Evolutionary conservation across 768 basidiomycete species (phyloP).

Genomic region (Candolleomyces efflorescens): DNA sequence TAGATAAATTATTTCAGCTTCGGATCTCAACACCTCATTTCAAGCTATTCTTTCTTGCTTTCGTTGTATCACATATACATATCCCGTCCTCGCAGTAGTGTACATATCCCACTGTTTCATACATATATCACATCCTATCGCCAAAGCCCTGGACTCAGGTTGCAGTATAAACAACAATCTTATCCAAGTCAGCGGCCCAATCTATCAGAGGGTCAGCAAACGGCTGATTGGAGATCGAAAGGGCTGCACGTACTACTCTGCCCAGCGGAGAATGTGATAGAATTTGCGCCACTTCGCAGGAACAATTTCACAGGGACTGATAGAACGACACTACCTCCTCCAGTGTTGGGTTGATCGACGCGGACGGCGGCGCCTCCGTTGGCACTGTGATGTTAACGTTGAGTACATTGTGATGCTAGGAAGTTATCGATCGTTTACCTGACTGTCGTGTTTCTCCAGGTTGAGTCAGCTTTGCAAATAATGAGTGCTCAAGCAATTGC

Average conservation of each 20-base stretch:
- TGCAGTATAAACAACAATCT: conserved; percentile 54
- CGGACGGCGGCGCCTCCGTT: conserved; percentile 51
- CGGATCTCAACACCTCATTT: no score
- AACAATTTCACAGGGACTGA: conserved; percentile 53
- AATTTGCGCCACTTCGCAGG: conserved; percentile 46
- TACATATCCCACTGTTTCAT: no score
- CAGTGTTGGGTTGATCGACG: conserved; percentile 56
- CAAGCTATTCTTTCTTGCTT: no score
- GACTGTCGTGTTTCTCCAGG: conserved; percentile 56
- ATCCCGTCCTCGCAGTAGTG: no score
- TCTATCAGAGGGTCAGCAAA: conserved; percentile 23
- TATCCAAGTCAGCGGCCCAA: conserved; percentile 58
- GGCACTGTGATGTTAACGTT: conserved; percentile 36
- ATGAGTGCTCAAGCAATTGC: background rate
- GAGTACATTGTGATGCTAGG: background rate
- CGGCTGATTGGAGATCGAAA: background rate
- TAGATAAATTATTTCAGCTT: no score
- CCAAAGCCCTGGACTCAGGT: conserved; percentile 14
- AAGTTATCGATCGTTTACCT: conserved; percentile 31
- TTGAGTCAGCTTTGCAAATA: conserved; percentile 37
- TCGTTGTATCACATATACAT: no score
- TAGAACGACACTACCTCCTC: conserved; percentile 47
- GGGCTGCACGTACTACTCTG: conserved; percentile 41
- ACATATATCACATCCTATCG: no score
- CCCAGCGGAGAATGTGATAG: conserved; percentile 43